A percentile compares a stretch with the other conserved stretches of the same genome.
phyloP scores from a whole-genome alignment of 352 stramenopile genomes.

The Stephanocyclus meneghinianus region DNA sequence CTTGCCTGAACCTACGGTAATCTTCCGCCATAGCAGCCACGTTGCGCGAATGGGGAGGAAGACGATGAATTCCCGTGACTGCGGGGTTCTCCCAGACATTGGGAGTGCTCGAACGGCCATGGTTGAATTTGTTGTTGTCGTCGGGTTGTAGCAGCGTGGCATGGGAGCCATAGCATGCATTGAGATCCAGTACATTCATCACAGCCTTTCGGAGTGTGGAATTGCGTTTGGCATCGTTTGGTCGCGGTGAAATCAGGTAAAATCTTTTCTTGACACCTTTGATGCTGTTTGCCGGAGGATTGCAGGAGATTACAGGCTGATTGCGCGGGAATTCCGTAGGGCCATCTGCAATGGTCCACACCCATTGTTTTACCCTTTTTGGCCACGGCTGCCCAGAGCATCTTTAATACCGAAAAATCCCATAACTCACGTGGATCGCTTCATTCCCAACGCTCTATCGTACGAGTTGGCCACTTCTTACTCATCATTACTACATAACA shows the following conservation, averaged over 20 bases:
- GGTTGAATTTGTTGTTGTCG: neutral
- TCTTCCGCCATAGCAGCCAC: conserved; percentile 22
- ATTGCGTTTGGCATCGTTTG: neutral
- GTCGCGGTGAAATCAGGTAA: neutral
- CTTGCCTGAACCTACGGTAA: neutral
- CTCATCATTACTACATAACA: no score
- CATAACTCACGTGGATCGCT: no score
- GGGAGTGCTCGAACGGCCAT: neutral
- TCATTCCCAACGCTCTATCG: no score
- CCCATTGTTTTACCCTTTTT: no score
- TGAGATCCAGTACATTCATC: conserved; percentile 31
- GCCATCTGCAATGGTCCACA: no score
- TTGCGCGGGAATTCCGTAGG: no score
- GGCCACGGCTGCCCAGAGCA: no score
- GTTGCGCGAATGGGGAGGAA: conserved; percentile 39
- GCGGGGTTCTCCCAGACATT: conserved; percentile 45
- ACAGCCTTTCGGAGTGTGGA: neutral
- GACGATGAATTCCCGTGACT: conserved; percentile 33
- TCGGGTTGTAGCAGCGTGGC: neutral
- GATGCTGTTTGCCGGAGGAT: no score
- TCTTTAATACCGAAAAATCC: no score
- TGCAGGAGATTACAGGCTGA: no score
- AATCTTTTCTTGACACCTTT: no score
- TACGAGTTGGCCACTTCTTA: no score
- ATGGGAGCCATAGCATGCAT: conserved; percentile 10